These are phyloP conservation scores for Colletotrichum abscissum DNA, from an alignment of 2,329 filamentous ascomycete genomes.

Conservation along the genomic window DNA sequence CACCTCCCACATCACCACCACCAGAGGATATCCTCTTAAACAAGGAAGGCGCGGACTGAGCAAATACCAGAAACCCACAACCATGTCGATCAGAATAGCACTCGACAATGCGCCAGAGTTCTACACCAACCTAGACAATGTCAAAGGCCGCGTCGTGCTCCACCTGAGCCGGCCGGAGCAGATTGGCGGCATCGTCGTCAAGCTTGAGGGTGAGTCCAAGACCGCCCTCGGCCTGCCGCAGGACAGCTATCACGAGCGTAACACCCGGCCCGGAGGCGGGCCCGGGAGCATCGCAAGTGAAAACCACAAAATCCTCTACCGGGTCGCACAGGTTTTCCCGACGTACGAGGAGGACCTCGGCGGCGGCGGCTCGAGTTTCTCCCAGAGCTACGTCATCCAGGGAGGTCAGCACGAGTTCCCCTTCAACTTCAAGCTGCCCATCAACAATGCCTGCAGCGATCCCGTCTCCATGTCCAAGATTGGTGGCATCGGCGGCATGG, in stretches of 20 bases:
- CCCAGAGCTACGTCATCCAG: constrained; percentile 67
- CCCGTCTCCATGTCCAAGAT: constrained; percentile 63
- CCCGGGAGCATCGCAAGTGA: constrained; percentile 62
- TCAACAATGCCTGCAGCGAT: constrained; percentile 79
- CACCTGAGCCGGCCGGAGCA: constrained; percentile 73
- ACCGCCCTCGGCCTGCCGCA: constrained; percentile 70
- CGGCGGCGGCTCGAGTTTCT: constrained; percentile 52
- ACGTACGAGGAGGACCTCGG: constrained; percentile 58
- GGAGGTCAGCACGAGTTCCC: constrained; percentile 80
- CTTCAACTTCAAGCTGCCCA: constrained; percentile 81
- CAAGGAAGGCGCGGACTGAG: constrained; percentile 26
- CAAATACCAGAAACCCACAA: constrained; percentile 37
- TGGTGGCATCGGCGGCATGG: constrained; percentile 63
- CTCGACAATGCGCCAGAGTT: constrained; percentile 76
- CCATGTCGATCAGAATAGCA: constrained; percentile 74
- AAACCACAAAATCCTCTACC: constrained; percentile 81
- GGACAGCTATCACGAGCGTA: constrained; percentile 47
- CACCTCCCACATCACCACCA: not conserved
- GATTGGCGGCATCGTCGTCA: constrained; percentile 80
- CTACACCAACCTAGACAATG: constrained; percentile 83
- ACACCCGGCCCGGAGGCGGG: constrained; percentile 48
- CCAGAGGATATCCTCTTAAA: not conserved
- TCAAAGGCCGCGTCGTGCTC: constrained; percentile 71
- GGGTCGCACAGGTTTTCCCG: constrained; percentile 78
- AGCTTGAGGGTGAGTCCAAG: constrained; percentile 83